A percentile compares a stretch with the other conserved stretches of the same genome.
Conservation (phyloP, 139 green algal genomes). For the Chlamydomonas schloesseri region DNA sequence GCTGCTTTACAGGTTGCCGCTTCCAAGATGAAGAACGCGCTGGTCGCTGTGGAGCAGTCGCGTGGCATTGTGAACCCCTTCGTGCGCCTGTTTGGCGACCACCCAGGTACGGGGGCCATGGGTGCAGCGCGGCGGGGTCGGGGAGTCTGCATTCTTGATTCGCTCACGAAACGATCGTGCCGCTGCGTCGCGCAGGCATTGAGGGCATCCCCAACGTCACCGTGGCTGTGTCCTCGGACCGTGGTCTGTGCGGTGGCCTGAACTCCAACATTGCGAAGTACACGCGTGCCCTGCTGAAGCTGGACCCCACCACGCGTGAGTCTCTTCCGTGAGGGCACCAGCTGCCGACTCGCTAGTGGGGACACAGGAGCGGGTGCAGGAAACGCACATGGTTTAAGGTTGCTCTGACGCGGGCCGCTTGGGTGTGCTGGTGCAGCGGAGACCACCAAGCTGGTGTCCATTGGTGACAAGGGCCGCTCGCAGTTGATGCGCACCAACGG, state of each 20-base stretch:
- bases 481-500: conserved; percentile 84
- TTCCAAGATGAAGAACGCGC: conserved; percentile 95
- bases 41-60: conserved; percentile 82
- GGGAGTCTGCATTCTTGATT: conserved; percentile 3
- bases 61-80: conserved; percentile 90
- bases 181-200: background rate
- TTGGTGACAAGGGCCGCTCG: conserved; percentile 94
- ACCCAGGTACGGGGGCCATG: conserved; percentile 71
- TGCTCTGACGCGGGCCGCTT: background rate
- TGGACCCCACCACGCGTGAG: conserved; percentile 46
- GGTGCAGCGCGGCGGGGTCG: background rate
- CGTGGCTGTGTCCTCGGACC: conserved; percentile 93
- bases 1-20: conserved; percentile 70
- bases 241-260: conserved; percentile 97
- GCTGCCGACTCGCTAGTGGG: too few relatives aligned
- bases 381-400: too few relatives aligned
- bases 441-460: conserved; percentile 62
- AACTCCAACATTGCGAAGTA: conserved; percentile 97
- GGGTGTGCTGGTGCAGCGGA: background rate
- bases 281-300: conserved; percentile 65
- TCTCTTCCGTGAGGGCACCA: too few relatives aligned
- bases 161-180: conserved; percentile 42
- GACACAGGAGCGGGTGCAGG: too few relatives aligned
- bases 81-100: conserved; percentile 91
- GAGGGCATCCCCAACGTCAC: conserved; percentile 75